Percentiles rank a stretch among this genome's conserved stretches.
Conservation (phyloP, 1,284 basidiomycete species). For the Termitomyces sp. region DNA sequence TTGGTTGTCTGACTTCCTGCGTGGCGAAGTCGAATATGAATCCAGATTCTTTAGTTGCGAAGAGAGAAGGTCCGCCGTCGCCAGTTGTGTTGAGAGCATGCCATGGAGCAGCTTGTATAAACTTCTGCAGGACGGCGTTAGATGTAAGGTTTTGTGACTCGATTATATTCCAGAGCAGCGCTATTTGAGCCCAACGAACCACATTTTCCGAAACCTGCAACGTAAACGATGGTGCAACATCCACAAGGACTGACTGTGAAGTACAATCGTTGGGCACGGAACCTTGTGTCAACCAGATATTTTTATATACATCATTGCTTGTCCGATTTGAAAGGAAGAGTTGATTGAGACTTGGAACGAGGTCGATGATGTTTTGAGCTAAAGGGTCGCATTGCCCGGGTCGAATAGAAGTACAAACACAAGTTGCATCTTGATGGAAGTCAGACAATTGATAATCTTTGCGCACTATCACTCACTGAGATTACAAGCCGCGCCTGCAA, state of each 20-base stretch:
- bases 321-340: slow-evolving; percentile 47
- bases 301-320: slow-evolving; percentile 36
- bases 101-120: slow-evolving; percentile 48
- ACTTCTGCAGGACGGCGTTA: slow-evolving; percentile 38
- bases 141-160: slow-evolving; percentile 42
- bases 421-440: slow-evolving; percentile 47
- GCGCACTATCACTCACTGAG: slow-evolving; percentile 39
- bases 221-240: slow-evolving; percentile 47
- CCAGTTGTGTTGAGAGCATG: slow-evolving; percentile 32
- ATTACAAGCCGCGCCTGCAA: slow-evolving; percentile 45
- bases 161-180: slow-evolving; percentile 55
- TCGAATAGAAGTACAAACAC: slow-evolving; percentile 48
- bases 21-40: slow-evolving; percentile 56
- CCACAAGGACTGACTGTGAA: slow-evolving; percentile 49
- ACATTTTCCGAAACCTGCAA: slow-evolving; percentile 39
- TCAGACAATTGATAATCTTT: slow-evolving; percentile 2
- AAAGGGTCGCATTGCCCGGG: slow-evolving; percentile 46
- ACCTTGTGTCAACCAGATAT: slow-evolving; percentile 48
- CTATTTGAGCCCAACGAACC: slow-evolving; percentile 52
- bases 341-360: slow-evolving; percentile 47
- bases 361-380: slow-evolving; percentile 44
- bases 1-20: slow-evolving; percentile 42
- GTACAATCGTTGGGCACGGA: slow-evolving; percentile 39
- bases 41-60: slow-evolving; percentile 42
- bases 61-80: slow-evolving; percentile 27